phyloP scores from a whole-genome alignment of 352 stramenopile species.

The Pythium volutum region DNA sequence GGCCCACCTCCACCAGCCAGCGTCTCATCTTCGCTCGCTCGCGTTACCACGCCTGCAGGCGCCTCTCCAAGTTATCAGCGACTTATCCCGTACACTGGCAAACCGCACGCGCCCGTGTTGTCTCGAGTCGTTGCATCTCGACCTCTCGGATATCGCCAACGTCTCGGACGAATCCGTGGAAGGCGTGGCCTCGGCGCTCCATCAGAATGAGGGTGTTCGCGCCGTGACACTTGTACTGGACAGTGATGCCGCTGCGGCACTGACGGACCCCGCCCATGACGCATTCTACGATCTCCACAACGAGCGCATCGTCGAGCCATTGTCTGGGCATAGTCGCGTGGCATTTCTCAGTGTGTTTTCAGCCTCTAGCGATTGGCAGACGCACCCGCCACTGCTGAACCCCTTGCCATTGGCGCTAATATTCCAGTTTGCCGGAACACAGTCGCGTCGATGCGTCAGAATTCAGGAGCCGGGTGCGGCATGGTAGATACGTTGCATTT shows the following conservation, averaged over 20 bases:
- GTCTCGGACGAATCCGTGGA: slow-evolving; percentile 2
- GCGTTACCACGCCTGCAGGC: slow-evolving; percentile 2
- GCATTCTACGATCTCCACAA: slow-evolving; percentile 17
- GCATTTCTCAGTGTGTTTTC: slow-evolving; percentile 11
- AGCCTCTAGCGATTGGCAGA: too few species aligned
- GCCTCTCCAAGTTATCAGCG: background rate
- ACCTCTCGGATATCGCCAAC: slow-evolving; percentile 9
- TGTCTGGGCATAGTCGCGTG: background rate
- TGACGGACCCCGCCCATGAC: slow-evolving; percentile 13
- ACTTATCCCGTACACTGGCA: background rate
- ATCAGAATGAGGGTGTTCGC: background rate
- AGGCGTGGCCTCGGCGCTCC: background rate
- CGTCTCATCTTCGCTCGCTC: background rate
- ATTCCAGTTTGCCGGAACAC: slow-evolving; percentile 1
- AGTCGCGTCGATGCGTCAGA: slow-evolving; percentile 1
- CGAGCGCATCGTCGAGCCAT: background rate
- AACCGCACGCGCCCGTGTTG: background rate
- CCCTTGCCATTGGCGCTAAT: slow-evolving; percentile 8
- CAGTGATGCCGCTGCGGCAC: slow-evolving; percentile 5
- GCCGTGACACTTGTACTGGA: slow-evolving; percentile 13
- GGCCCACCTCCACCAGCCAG: background rate
- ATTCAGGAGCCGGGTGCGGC: slow-evolving; percentile 8
- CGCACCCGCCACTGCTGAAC: background rate
- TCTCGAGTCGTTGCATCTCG: slow-evolving; percentile 10
- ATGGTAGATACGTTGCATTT: too few species aligned